phyloP scores from a whole-genome alignment of 139 green algal species.

The Zygnema circumcarinatum region DNA sequence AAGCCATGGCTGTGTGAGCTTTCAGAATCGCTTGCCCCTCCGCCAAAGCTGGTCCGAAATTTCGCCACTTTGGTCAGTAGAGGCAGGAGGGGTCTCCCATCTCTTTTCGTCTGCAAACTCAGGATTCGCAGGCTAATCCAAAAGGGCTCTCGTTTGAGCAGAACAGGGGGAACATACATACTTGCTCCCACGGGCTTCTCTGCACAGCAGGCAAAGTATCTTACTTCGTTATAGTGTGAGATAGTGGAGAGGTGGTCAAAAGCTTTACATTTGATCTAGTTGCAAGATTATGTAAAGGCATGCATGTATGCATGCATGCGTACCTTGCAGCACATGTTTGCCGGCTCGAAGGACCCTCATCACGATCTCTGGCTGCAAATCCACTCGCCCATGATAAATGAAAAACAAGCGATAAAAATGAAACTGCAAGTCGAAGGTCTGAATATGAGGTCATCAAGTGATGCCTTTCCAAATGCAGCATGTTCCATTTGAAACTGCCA shows the following conservation, averaged over 20 bases:
- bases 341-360: constrained; percentile 22
- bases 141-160: not conserved
- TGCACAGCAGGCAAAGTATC: constrained; percentile 1
- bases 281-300: no score
- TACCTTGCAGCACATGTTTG: constrained; percentile 57
- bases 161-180: not conserved
- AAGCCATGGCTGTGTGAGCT: not conserved
- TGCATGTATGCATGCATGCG: not conserved
- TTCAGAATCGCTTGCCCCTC: not conserved
- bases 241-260: no score
- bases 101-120: not conserved
- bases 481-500: no score
- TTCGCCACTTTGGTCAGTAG: not conserved
- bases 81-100: not conserved
- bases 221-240: not conserved
- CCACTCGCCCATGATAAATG: no score
- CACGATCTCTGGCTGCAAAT: constrained; percentile 31
- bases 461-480: no score
- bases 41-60: not conserved
- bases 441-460: no score
- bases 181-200: constrained; percentile 27
- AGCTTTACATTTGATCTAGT: no score
- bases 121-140: not conserved
- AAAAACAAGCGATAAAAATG: not conserved
- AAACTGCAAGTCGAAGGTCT: no score